These are phyloP conservation scores for Nicotiana undulata DNA, from an alignment of 257 asterid genomes.

Conservation along the genomic window DNA sequence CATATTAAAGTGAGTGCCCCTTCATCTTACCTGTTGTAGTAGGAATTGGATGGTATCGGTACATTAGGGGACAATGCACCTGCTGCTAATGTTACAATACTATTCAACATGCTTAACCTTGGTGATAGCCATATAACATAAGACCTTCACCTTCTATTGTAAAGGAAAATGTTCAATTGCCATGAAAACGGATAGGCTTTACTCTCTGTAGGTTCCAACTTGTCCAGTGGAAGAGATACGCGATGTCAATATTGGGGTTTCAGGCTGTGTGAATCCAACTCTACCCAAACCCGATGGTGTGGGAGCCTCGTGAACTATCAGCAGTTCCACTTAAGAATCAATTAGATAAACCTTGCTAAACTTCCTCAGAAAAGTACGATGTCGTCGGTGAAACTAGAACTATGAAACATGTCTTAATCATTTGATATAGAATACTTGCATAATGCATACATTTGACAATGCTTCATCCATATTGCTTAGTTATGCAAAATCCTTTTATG, in stretches of 20 bases:
- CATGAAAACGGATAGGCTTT: neutral
- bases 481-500: neutral
- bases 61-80: neutral
- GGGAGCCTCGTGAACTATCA: neutral
- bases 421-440: neutral
- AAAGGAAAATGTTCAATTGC: neutral
- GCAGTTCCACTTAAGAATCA: neutral
- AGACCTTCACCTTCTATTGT: neutral
- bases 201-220: neutral
- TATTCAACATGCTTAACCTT: neutral
- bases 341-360: neutral
- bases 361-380: neutral
- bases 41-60: neutral
- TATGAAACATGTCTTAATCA: neutral
- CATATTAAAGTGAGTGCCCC: slow-evolving; percentile 72
- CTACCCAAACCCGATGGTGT: neutral
- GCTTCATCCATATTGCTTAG: neutral
- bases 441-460: neutral
- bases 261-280: neutral
- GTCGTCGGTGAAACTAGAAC: neutral
- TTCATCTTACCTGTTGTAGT: neutral
- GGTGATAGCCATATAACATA: neutral
- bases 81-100: neutral
- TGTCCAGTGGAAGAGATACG: neutral
- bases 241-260: neutral